These are phyloP conservation scores for Iodosphaeria phyllophila DNA, from an alignment of 2,329 filamentous ascomycete species.

Conservation along the genomic window DNA sequence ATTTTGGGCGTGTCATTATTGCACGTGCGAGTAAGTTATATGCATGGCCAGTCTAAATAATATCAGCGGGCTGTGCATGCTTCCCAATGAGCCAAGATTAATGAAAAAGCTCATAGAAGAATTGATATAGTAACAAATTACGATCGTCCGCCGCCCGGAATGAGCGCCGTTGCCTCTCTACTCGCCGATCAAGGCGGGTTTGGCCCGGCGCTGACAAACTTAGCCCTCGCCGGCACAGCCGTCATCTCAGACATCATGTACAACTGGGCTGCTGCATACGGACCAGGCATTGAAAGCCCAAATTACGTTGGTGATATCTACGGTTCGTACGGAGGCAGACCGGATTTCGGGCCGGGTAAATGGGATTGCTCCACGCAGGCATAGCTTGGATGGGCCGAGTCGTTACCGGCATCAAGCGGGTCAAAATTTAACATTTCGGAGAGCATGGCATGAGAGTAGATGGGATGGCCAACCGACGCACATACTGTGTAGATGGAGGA, in stretches of 20 bases:
- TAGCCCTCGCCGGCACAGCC: constrained; percentile 45
- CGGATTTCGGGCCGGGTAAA: constrained; percentile 45
- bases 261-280: constrained; percentile 41
- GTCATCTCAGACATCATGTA: constrained; percentile 44
- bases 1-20: constrained; percentile 48
- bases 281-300: constrained; percentile 31
- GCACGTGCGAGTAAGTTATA: constrained; percentile 35
- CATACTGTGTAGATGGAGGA: no score
- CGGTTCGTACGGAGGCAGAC: constrained; percentile 43
- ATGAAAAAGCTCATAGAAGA: no score
- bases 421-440: no score
- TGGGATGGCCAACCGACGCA: no score
- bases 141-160: constrained; percentile 44
- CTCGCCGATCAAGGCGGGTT: constrained; percentile 44
- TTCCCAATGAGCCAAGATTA: no score
- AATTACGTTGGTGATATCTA: constrained; percentile 60
- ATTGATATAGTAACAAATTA: constrained; percentile 19
- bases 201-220: constrained; percentile 41
- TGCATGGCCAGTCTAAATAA: not conserved
- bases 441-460: no score
- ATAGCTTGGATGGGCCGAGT: no score
- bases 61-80: no score
- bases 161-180: constrained; percentile 38
- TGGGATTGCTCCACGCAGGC: no score
- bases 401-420: no score